Conservation (phyloP, 1,284 basidiomycete genomes). For the Xerocomus minutiporus region DNA sequence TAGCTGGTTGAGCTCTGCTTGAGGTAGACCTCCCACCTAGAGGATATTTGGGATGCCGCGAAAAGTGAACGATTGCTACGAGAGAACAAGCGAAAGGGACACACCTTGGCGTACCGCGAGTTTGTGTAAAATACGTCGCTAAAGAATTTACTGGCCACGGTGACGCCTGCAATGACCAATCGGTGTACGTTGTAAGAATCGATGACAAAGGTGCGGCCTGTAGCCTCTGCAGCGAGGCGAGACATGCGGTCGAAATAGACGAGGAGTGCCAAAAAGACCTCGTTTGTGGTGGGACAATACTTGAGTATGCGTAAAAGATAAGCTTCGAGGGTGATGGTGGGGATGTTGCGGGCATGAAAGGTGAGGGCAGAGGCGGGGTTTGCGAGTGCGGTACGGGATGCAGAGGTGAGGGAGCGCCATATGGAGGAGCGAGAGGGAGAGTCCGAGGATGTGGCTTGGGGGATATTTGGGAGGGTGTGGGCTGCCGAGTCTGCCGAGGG, state of each 20-base stretch:
- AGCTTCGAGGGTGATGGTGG: conserved; percentile 90
- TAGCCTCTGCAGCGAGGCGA: conserved; percentile 61
- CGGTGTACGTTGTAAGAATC: conserved; percentile 97
- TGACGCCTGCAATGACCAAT: conserved; percentile 94
- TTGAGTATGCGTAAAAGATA: conserved; percentile 95
- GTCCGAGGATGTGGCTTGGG: conserved; percentile 29
- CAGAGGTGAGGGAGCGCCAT: conserved; percentile 69
- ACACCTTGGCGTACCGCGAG: conserved; percentile 94
- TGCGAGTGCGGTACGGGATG: conserved; percentile 72
- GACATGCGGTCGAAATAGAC: conserved; percentile 97
- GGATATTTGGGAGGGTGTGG: conserved; percentile 27
- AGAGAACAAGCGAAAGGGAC: conserved; percentile 26
- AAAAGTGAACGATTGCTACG: background rate
- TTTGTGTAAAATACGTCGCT: conserved; percentile 99
- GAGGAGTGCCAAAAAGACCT: conserved; percentile 90
- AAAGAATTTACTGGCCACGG: conserved; percentile 98
- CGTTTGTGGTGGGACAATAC: conserved; percentile 97
- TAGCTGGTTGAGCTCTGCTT: conserved; percentile 92
- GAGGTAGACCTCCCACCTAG: conserved; percentile 91
- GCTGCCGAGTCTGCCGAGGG: conserved; percentile 23
- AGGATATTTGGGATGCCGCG: background rate
- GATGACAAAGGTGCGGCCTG: conserved; percentile 81
- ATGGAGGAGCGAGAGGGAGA: conserved; percentile 37
- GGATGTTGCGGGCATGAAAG: conserved; percentile 94
- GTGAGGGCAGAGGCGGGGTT: conserved; percentile 83